Conservation (phyloP, 1,139 yeast species). For the Yamadazyma friedrichii region DNA sequence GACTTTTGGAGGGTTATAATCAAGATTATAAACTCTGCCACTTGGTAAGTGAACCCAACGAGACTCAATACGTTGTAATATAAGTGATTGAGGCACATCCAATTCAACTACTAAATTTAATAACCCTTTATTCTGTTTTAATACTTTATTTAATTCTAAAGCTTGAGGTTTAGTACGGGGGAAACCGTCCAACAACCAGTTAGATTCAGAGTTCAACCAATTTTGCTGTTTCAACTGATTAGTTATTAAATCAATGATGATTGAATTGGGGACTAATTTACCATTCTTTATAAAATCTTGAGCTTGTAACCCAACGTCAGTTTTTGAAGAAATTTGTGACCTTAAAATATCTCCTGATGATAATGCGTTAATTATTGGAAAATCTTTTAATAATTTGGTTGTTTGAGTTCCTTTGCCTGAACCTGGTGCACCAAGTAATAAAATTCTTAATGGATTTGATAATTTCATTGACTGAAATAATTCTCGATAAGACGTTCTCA, state of each 20-base stretch:
- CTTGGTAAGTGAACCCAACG: slow-evolving; percentile 83
- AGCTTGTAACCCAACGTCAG: slow-evolving; percentile 62
- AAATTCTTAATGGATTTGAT: slow-evolving; percentile 54
- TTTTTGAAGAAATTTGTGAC: slow-evolving; percentile 54
- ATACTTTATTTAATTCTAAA: slow-evolving; percentile 42
- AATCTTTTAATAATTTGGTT: slow-evolving; percentile 53
- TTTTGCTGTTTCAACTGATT: slow-evolving; percentile 41
- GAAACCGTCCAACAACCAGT: slow-evolving; percentile 89
- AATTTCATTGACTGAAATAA: slow-evolving; percentile 1
- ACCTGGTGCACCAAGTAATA: slow-evolving; percentile 90
- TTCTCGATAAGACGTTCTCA: not conserved
- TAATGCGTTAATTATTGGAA: slow-evolving; percentile 52
- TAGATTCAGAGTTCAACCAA: slow-evolving; percentile 47
- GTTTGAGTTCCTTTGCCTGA: slow-evolving; percentile 94
- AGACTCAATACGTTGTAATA: slow-evolving; percentile 76
- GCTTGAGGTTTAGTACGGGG: slow-evolving; percentile 85
- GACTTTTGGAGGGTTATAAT: slow-evolving; percentile 84
- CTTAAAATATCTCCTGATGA: slow-evolving; percentile 87
- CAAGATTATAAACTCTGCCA: slow-evolving; percentile 81
- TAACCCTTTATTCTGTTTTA: slow-evolving; percentile 35
- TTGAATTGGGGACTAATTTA: slow-evolving; percentile 65
- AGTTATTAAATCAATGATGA: slow-evolving; percentile 61
- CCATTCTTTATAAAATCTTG: slow-evolving; percentile 59
- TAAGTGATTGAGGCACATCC: slow-evolving; percentile 78
- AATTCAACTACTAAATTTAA: slow-evolving; percentile 79